Evolutionary conservation across 768 basidiomycete species (phyloP).

Genomic region (Piloderma croceum): DNA sequence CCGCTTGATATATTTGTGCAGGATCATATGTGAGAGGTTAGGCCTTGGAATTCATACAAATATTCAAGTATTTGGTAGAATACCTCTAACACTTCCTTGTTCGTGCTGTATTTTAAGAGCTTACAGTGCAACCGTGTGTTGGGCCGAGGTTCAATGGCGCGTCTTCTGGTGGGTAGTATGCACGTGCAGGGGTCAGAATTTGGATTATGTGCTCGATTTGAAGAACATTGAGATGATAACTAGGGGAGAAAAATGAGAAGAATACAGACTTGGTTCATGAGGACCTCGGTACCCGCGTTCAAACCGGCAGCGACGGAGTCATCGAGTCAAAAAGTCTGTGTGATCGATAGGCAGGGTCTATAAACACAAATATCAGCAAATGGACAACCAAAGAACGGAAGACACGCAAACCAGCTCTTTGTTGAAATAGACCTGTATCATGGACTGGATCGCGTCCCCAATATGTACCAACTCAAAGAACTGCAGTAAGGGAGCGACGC

Average conservation of each 20-base stretch:
- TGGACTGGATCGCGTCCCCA: conserved; percentile 94
- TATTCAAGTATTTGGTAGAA: conserved; percentile 97
- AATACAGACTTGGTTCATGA: conserved; percentile 83
- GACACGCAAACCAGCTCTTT: conserved; percentile 67
- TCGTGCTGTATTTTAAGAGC: conserved; percentile 87
- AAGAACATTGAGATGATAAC: conserved; percentile 1
- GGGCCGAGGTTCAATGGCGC: conserved; percentile 75
- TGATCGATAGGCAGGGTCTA: conserved; percentile 85
- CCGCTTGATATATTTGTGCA: conserved; percentile 94
- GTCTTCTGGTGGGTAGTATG: conserved; percentile 87
- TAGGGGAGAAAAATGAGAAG: background rate
- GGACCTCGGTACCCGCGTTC: conserved; percentile 90
- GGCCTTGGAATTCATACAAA: conserved; percentile 66
- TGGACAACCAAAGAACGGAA: background rate
- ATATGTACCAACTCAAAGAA: conserved; percentile 98
- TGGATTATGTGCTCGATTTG: conserved; percentile 92
- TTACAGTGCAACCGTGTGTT: conserved; percentile 88
- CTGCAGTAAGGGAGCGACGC: conserved; percentile 88
- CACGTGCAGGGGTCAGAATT: conserved; percentile 74
- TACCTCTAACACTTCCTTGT: conserved; percentile 93
- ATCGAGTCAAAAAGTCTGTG: conserved; percentile 92
- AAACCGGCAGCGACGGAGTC: conserved; percentile 90
- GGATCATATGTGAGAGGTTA: conserved; percentile 54
- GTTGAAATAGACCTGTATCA: conserved; percentile 98
- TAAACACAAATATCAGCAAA: background rate